Base-by-base conservation (phyloP, 2,329 filamentous ascomycete genomes). In the Passalora sequoiae region DNA sequence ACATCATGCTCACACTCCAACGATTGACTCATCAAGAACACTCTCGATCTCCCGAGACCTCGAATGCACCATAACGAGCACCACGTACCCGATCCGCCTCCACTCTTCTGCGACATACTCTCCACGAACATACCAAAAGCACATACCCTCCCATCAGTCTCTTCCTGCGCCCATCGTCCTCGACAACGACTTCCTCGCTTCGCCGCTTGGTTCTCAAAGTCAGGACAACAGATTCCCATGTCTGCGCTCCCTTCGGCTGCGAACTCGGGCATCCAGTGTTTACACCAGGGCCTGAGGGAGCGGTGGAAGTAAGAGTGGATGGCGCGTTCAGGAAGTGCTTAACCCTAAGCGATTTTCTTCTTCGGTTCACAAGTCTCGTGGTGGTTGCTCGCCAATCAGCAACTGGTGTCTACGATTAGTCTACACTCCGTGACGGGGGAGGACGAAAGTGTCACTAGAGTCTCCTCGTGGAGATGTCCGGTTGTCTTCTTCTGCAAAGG, bases 341-440 rank as follows among this genome's bases (percentile, higher is more conserved):
- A 95, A 94, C 89, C 89, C 89, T 95, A 95, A 85, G 77, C 72
- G 72, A 68, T 60, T 50, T 71, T 67, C 72, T 80, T 12, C 84
- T 85, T 86, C 17, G 17, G 21, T 81, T 80, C 57, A 49, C 60
- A 53, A 59, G 80, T 60, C 43, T 63, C 51, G 49, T 53, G 59
- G 50, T 80, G 51, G 49, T 39, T 43, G 41, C 47, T 43, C 39
- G 21, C 74, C 75, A 64, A 66, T 72, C 70, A 77, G 82, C 84
- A 81, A 81, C 81, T 75, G 70, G 76, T 69, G 71, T 72, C 71
- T 75, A 46, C 75, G 80, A 89, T 64, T 89, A 89, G 68, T 69
- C 62, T 62, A 50, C 24, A 49, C 20, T 40, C 30, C 40, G 43
- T 17, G 36, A 47, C 6, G 28, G 43, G 28, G 50, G 38, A 43